Evolutionary conservation across 345 rosid species (phyloP).

Genomic region (Raphanus sativus): DNA sequence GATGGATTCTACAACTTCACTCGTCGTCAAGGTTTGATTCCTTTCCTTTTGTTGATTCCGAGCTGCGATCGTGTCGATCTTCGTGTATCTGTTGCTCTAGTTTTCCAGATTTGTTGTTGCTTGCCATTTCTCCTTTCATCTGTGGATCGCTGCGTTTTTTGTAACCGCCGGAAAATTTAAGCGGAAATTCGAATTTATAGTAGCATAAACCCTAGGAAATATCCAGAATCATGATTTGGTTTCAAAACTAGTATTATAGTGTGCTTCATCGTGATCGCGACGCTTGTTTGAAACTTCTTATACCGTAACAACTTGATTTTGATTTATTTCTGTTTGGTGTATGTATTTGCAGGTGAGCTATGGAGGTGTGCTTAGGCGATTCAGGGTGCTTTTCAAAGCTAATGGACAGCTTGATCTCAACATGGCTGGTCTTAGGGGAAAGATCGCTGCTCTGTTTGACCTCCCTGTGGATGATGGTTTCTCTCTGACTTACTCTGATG

Average conservation of each 20-base stretch:
- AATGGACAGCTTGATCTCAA: slow-evolving; percentile 66
- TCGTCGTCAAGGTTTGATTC: slow-evolving; percentile 60
- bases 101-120: background rate
- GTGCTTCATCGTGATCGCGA: background rate
- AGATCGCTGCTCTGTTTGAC: slow-evolving; percentile 59
- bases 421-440: slow-evolving; percentile 56
- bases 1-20: slow-evolving; percentile 47
- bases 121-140: background rate
- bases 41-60: background rate
- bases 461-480: slow-evolving; percentile 55
- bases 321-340: background rate
- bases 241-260: background rate
- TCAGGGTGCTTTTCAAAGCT: slow-evolving; percentile 57
- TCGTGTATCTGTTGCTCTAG: background rate
- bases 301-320: no score
- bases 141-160: background rate
- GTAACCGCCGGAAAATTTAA: background rate
- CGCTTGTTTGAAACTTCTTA: background rate
- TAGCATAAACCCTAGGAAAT: background rate
- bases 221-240: background rate
- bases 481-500: slow-evolving; percentile 73
- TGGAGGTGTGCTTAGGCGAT: slow-evolving; percentile 77
- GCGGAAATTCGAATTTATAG: background rate
- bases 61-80: slow-evolving; percentile 11
- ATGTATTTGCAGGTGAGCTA: slow-evolving; percentile 59